Base-by-base conservation (phyloP, 2,329 filamentous ascomycete species). In the Cordyceps sp. region DNA sequence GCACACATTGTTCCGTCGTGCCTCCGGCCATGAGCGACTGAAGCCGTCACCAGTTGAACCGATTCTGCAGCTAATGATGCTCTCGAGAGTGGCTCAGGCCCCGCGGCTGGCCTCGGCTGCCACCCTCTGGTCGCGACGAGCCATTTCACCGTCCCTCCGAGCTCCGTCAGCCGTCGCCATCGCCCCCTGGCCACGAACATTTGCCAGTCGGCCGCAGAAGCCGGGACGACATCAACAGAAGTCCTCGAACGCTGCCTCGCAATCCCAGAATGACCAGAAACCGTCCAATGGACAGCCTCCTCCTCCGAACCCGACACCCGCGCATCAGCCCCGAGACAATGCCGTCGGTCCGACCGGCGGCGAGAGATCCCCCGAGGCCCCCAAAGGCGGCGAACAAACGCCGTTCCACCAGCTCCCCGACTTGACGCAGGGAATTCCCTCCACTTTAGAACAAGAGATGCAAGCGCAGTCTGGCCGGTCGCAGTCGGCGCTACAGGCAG, bases 341-440 rank as follows among this genome's bases (percentile, higher is more conserved):
- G n/a, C n/a, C n/a, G n/a, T n/a, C n/a, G n/a, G n/a, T n/a, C n/a
- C n/a, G n/a, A n/a, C n/a, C n/a, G n/a, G n/a, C n/a, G n/a, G n/a
- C n/a, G n/a, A n/a, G n/a, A n/a, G n/a, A n/a, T n/a, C n/a, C n/a
- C n/a, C n/a, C 46, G 53, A 37, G 33, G 44, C 6, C 54, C 47
- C 34, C 42, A 49, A 20, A 42, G 40, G 30, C 42, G 39, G 10
- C 32, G 27, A 59, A 32, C 44, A 58, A 36, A 59, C 66, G 42
- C 62, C 73, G 17, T 63, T 70, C 32, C 68, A 77, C 45, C 77
- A 82, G 33, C 70, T 94, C 10, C 88, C 88, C 33, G 86, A 96
- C 50, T 66, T 96, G 28, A 90, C 84, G n/a, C 78, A 88, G 48
- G 88, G 88, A 40, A 93, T 96, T 39, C 88, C 88, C 0, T 93